phyloP scores from a whole-genome alignment of 352 stramenopile genomes.

The Pythium rhizo-oryzae region DNA sequence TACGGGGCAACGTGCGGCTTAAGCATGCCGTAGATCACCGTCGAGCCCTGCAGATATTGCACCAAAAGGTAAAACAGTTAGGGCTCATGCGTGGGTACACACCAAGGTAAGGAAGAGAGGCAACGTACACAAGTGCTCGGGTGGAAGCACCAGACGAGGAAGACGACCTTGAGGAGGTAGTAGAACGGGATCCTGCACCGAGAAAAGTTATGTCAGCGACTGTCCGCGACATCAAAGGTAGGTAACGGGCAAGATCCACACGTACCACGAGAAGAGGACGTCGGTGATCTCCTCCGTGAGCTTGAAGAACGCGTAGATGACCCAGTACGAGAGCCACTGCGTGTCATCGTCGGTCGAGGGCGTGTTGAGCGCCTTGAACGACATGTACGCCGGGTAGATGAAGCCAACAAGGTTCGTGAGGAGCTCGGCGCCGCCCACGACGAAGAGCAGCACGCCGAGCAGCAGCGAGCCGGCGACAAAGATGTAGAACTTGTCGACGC shows the following conservation, averaged over 20 bases:
- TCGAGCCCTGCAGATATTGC: slow-evolving; percentile 50
- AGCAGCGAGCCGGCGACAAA: slow-evolving; percentile 55
- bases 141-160: slow-evolving; percentile 88
- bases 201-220: slow-evolving; percentile 3
- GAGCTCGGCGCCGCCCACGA: slow-evolving; percentile 75
- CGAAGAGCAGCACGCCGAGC: slow-evolving; percentile 70
- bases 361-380: slow-evolving; percentile 89
- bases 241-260: not conserved
- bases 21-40: slow-evolving; percentile 85
- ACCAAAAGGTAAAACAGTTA: not conserved
- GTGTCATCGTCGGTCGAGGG: slow-evolving; percentile 74
- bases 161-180: slow-evolving; percentile 87
- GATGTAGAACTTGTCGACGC: slow-evolving; percentile 90
- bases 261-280: slow-evolving; percentile 76
- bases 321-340: slow-evolving; percentile 92
- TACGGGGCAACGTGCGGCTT: slow-evolving; percentile 84
- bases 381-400: slow-evolving; percentile 89
- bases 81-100: not conserved
- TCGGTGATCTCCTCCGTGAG: slow-evolving; percentile 92
- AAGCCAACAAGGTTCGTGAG: slow-evolving; percentile 86
- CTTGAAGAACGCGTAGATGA: slow-evolving; percentile 97
- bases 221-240: not conserved
- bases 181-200: slow-evolving; percentile 76
- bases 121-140: slow-evolving; percentile 63
- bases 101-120: not conserved